Percentiles rank a stretch among this genome's conserved stretches.
These are phyloP conservation scores for Fusarium falciforme DNA, from an alignment of 2,329 filamentous ascomycete genomes.

Conservation along the genomic window DNA sequence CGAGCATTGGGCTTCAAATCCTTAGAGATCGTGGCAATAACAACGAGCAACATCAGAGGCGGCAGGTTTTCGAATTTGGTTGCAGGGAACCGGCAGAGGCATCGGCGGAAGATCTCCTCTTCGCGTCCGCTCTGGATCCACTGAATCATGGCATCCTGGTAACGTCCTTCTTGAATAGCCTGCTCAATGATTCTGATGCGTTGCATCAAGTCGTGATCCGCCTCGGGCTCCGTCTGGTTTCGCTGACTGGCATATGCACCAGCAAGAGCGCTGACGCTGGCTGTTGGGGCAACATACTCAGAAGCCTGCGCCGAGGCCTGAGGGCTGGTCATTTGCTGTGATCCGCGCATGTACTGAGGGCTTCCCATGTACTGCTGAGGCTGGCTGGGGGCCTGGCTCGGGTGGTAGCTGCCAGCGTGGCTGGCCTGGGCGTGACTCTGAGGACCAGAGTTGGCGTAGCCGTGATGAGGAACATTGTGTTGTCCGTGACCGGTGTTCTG, in stretches of 20 bases:
- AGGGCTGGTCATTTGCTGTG: conserved; percentile 48
- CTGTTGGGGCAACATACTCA: conserved; percentile 48
- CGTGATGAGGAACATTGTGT: conserved; percentile 42
- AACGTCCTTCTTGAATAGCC: conserved; percentile 70
- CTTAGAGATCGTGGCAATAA: conserved; percentile 72
- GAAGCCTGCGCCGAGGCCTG: conserved; percentile 48
- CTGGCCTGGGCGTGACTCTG: conserved; percentile 41
- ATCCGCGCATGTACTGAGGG: conserved; percentile 52
- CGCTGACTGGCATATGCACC: conserved; percentile 51
- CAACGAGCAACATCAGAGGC: conserved; percentile 71
- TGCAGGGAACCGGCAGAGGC: conserved; percentile 52
- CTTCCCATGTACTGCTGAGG: conserved; percentile 49
- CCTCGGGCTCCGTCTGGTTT: conserved; percentile 50
- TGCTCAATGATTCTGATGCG: conserved; percentile 69
- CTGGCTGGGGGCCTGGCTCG: conserved; percentile 49
- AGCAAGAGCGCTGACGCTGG: conserved; percentile 49
- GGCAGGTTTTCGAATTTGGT: conserved; percentile 65
- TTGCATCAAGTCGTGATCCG: conserved; percentile 64
- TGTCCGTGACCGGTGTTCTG: conserved; percentile 37
- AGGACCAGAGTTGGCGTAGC: conserved; percentile 44
- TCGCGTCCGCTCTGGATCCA: conserved; percentile 75
- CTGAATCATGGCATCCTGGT: conserved; percentile 72
- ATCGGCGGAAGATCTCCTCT: conserved; percentile 69
- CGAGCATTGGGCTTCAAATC: conserved; percentile 64
- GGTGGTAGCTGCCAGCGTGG: conserved; percentile 49